Percentiles rank a stretch among this genome's conserved stretches.
Evolutionary conservation across 2,329 filamentous ascomycete species (phyloP).

Genomic region (Clarireedia paspali): DNA sequence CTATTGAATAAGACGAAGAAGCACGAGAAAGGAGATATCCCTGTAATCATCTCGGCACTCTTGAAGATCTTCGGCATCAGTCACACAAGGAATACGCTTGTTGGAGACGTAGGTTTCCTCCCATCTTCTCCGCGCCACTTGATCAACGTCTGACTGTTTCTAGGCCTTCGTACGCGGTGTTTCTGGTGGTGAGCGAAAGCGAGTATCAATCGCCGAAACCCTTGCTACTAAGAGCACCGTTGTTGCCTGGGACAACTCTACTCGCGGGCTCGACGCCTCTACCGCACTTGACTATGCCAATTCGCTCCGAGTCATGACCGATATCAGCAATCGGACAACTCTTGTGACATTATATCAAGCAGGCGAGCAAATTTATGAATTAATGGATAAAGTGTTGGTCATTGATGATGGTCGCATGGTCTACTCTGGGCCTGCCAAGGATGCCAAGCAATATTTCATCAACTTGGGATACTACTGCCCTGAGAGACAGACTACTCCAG

Average conservation of each 20-base stretch:
- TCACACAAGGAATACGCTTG: slow-evolving; percentile 66
- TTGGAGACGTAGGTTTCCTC: slow-evolving; percentile 49
- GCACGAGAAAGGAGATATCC: slow-evolving; percentile 53
- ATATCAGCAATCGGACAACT: slow-evolving; percentile 63
- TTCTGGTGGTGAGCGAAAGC: slow-evolving; percentile 73
- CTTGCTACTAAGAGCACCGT: slow-evolving; percentile 66
- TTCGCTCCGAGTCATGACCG: slow-evolving; percentile 64
- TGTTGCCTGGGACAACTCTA: slow-evolving; percentile 74
- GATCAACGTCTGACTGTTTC: background rate
- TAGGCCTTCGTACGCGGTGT: slow-evolving; percentile 55
- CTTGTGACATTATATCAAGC: slow-evolving; percentile 64
- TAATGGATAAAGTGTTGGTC: slow-evolving; percentile 76
- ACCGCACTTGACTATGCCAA: slow-evolving; percentile 73
- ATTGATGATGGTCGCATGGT: slow-evolving; percentile 66
- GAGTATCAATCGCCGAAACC: slow-evolving; percentile 72
- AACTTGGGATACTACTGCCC: slow-evolving; percentile 53
- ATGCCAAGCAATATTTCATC: slow-evolving; percentile 58
- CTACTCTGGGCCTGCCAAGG: slow-evolving; percentile 53
- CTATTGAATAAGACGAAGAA: slow-evolving; percentile 69
- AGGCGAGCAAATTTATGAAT: slow-evolving; percentile 59
- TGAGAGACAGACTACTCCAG: slow-evolving; percentile 58
- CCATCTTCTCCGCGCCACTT: slow-evolving; percentile 36
- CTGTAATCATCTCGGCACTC: slow-evolving; percentile 60
- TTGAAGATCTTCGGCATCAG: slow-evolving; percentile 72
- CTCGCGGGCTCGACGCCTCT: slow-evolving; percentile 69